These are phyloP conservation scores for Aquilaria yunnanensis DNA, from an alignment of 345 rosid species.

Conservation along the genomic window DNA sequence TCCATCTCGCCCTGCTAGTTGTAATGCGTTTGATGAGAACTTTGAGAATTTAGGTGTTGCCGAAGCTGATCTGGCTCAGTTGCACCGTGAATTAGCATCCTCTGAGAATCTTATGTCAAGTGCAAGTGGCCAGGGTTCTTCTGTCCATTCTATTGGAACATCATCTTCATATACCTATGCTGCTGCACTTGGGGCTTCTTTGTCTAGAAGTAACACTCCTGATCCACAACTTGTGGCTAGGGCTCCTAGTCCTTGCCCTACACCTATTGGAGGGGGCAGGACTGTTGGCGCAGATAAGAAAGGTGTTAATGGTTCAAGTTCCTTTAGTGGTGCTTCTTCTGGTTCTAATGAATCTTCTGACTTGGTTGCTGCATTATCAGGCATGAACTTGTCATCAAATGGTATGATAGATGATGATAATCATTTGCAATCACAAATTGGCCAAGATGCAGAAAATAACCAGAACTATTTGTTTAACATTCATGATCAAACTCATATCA, in stretches of 20 bases:
- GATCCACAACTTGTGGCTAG: conserved; percentile 72
- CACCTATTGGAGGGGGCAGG: conserved; percentile 84
- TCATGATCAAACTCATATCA: conserved; percentile 35
- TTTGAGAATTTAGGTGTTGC: conserved; percentile 28
- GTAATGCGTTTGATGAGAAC: conserved; percentile 67
- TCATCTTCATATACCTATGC: conserved; percentile 67
- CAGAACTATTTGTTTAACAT: conserved; percentile 45
- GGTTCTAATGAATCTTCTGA: conserved; percentile 51
- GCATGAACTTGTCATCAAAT: conserved; percentile 51
- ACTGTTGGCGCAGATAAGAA: conserved; percentile 52
- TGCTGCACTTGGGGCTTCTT: conserved; percentile 66
- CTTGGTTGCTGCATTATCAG: conserved; percentile 56
- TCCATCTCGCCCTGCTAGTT: conserved; percentile 77
- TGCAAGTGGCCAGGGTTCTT: conserved; percentile 40
- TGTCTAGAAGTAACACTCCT: conserved; percentile 86
- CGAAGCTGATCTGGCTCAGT: conserved; percentile 45
- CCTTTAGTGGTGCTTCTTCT: conserved; percentile 48
- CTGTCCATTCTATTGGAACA: conserved; percentile 44
- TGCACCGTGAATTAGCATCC: conserved; percentile 36
- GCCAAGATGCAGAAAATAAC: conserved; percentile 39
- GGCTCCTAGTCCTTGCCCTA: conserved; percentile 84
- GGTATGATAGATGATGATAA: conserved; percentile 36
- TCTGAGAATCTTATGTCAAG: conserved; percentile 27
- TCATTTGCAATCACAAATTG: conserved; percentile 27
- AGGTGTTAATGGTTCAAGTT: conserved; percentile 36